Evolutionary conservation across 2,329 filamentous ascomycete genomes (phyloP).

Genomic region (Magnaporthiopsis rhizophila): DNA sequence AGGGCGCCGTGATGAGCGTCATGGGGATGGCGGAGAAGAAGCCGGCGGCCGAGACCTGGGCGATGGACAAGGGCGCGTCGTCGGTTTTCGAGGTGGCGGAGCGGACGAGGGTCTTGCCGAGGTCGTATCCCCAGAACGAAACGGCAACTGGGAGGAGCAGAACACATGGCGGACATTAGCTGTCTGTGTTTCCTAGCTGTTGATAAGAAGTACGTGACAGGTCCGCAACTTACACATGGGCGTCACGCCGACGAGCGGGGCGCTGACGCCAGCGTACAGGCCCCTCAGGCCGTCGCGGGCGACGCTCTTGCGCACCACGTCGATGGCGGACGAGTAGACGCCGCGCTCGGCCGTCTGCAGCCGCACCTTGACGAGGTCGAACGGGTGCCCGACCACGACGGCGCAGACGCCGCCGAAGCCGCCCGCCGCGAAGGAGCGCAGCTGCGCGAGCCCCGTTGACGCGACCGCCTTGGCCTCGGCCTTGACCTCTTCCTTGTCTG

Average conservation of each 20-base stretch:
- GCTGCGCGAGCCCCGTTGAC: conserved; percentile 35
- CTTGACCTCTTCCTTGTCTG: conserved; percentile 37
- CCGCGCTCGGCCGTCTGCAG: conserved; percentile 93
- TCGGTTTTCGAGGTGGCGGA: conserved; percentile 55
- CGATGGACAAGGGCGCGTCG: conserved; percentile 69
- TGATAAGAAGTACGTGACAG: not conserved
- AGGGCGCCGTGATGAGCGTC: conserved; percentile 97
- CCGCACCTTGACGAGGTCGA: conserved; percentile 95
- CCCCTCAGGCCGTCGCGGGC: conserved; percentile 82
- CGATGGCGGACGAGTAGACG: conserved; percentile 81
- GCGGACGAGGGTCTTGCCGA: conserved; percentile 84
- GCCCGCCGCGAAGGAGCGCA: conserved; percentile 80
- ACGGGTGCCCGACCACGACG: conserved; percentile 90
- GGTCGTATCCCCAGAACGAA: conserved; percentile 81
- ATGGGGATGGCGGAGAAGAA: conserved; percentile 98
- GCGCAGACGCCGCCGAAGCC: conserved; percentile 92
- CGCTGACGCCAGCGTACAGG: conserved; percentile 93
- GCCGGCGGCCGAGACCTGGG: conserved; percentile 81
- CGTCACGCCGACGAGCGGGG: conserved; percentile 89
- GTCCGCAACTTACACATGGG: conserved; percentile 81
- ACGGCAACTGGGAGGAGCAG: conserved; percentile 47
- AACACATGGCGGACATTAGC: not conserved
- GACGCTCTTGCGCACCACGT: conserved; percentile 83
- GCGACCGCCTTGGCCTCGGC: conserved; percentile 32
- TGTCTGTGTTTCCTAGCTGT: not conserved